These are phyloP conservation scores for Clitoria ternatea DNA, from an alignment of 306 rosid genomes.

Conservation along the genomic window DNA sequence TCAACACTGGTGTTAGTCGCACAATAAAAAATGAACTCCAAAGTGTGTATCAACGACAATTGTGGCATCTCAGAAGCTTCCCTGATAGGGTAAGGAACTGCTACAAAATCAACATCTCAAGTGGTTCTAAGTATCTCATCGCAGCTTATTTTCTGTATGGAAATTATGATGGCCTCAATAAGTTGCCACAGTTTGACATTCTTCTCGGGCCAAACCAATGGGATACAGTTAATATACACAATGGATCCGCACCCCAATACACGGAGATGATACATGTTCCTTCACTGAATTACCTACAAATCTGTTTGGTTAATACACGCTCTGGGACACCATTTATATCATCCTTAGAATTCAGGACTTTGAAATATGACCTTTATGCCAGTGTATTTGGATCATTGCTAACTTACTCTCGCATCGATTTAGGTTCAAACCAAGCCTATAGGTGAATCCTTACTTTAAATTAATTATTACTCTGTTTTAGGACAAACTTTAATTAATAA, in stretches of 20 bases:
- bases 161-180: conserved; percentile 32
- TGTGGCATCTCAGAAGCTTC: conserved; percentile 36
- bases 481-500: too few relatives aligned
- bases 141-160: conserved; percentile 33
- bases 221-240: conserved; percentile 11
- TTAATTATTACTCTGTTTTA: too few relatives aligned
- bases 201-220: conserved; percentile 37
- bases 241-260: background rate
- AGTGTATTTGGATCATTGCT: conserved; percentile 15
- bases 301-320: conserved; percentile 41
- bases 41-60: background rate
- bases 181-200: conserved; percentile 37
- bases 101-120: conserved; percentile 37
- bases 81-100: conserved; percentile 43
- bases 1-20: conserved; percentile 21
- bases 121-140: conserved; percentile 28
- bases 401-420: background rate
- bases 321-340: conserved; percentile 46
- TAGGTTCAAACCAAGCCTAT: conserved; percentile 12
- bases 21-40: background rate
- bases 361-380: conserved; percentile 16
- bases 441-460: conserved; percentile 15
- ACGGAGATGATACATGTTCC: conserved; percentile 37
- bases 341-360: conserved; percentile 33
- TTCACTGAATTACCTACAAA: conserved; percentile 4